phyloP scores from a whole-genome alignment of 2,329 filamentous ascomycete species.

The Coleophoma crateriformis region DNA sequence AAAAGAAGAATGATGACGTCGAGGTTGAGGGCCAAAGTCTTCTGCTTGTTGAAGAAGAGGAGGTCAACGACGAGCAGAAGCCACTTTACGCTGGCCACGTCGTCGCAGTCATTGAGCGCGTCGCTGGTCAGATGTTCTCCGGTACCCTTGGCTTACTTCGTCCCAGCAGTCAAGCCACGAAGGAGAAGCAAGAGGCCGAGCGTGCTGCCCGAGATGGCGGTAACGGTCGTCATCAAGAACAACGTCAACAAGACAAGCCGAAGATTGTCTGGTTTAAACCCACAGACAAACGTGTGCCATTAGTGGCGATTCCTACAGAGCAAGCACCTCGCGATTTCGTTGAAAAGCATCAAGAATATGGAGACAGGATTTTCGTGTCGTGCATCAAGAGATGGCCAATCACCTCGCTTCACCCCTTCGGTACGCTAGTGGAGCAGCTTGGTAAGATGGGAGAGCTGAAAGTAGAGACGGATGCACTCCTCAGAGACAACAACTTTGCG shows the following conservation, averaged over 20 bases:
- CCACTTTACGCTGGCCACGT: constrained; percentile 95
- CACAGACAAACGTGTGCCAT: constrained; percentile 94
- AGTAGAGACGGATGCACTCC: constrained; percentile 93
- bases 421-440: constrained; percentile 93
- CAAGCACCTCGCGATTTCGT: constrained; percentile 97
- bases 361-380: constrained; percentile 95
- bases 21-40: constrained; percentile 98
- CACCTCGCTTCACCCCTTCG: constrained; percentile 97
- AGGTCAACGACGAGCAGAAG: constrained; percentile 98
- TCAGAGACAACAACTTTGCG: constrained; percentile 97
- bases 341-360: constrained; percentile 96
- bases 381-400: constrained; percentile 99
- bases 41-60: constrained; percentile 93
- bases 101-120: constrained; percentile 93
- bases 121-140: constrained; percentile 98
- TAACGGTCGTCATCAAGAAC: constrained; percentile 65
- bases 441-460: constrained; percentile 96
- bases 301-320: constrained; percentile 97
- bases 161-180: constrained; percentile 95
- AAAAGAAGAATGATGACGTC: constrained; percentile 99
- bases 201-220: constrained; percentile 82
- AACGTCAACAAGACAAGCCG: constrained; percentile 88
- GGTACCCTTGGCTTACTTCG: constrained; percentile 90
- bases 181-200: constrained; percentile 98
- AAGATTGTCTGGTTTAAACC: constrained; percentile 99